Evolutionary conservation across 2,329 filamentous ascomycete species (phyloP).

Genomic region (Claviceps capensis): DNA sequence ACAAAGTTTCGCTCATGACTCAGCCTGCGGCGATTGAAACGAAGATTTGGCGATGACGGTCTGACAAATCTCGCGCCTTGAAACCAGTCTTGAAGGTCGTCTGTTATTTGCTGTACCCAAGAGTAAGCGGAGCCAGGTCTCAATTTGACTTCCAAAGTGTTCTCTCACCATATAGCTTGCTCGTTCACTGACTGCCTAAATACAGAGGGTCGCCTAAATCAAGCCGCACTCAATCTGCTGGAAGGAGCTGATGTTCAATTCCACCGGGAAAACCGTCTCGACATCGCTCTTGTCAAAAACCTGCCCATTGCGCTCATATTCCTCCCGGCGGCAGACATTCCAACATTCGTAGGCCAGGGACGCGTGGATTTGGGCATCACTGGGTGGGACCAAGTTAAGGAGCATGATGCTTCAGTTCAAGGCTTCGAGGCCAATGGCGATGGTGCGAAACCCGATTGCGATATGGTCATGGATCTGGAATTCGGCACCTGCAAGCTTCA

Average conservation of each 20-base stretch:
- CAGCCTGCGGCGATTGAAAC: neutral
- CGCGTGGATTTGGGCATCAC: constrained; percentile 91
- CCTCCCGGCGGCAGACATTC: constrained; percentile 92
- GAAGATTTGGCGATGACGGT: neutral
- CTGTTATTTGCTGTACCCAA: constrained; percentile 97
- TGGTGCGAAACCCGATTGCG: constrained; percentile 46
- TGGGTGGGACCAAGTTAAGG: constrained; percentile 79
- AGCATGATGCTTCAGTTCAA: constrained; percentile 60
- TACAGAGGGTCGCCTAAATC: constrained; percentile 75
- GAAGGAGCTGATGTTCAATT: constrained; percentile 94
- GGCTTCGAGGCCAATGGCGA: constrained; percentile 33
- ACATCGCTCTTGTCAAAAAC: constrained; percentile 97
- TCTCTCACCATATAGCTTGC: neutral
- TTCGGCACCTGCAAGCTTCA: constrained; percentile 89
- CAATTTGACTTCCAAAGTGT: neutral
- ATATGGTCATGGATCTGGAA: constrained; percentile 77
- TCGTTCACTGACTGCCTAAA: neutral
- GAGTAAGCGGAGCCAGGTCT: constrained; percentile 45
- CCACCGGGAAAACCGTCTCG: constrained; percentile 82
- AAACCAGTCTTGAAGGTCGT: constrained; percentile 68
- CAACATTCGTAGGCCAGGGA: constrained; percentile 92
- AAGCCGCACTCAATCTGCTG: constrained; percentile 78
- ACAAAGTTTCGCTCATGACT: neutral
- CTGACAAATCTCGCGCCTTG: neutral
- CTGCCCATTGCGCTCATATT: constrained; percentile 90